phyloP scores from a whole-genome alignment of 345 rosid genomes.

The Lepidium aucheri region DNA sequence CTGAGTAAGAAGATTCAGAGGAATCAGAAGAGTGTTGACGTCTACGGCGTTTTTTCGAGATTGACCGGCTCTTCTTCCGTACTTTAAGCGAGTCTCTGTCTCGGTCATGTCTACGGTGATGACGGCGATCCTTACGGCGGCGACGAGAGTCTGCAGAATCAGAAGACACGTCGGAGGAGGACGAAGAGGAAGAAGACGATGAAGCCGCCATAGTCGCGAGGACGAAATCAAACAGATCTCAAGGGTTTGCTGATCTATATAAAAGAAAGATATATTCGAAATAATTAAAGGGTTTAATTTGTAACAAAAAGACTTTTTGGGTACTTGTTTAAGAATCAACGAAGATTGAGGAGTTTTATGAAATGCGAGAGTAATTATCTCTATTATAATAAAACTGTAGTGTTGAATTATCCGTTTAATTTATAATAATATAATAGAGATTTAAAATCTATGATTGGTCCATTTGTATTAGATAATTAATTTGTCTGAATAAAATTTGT shows the following conservation, averaged over 20 bases:
- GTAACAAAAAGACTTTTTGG: neutral
- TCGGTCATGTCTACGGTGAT: slow-evolving; percentile 29
- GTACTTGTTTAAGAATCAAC: neutral
- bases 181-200: slow-evolving; percentile 41
- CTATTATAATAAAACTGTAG: too few relatives aligned
- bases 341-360: neutral
- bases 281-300: neutral
- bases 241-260: slow-evolving; percentile 3
- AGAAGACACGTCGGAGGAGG: slow-evolving; percentile 39
- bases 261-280: neutral
- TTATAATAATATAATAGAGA: too few relatives aligned
- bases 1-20: slow-evolving; percentile 41
- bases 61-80: slow-evolving; percentile 55
- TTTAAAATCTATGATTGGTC: too few relatives aligned
- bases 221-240: slow-evolving; percentile 2
- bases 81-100: slow-evolving; percentile 59
- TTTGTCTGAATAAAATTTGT: too few relatives aligned
- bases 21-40: slow-evolving; percentile 42
- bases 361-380: neutral
- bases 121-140: slow-evolving; percentile 47
- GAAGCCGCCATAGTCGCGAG: slow-evolving; percentile 60
- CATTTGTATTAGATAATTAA: too few relatives aligned
- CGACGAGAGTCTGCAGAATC: slow-evolving; percentile 43
- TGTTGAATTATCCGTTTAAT: too few relatives aligned
- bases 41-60: slow-evolving; percentile 54